Base-by-base conservation (phyloP, 768 basidiomycete genomes). In the Favolaschia claudopus region DNA sequence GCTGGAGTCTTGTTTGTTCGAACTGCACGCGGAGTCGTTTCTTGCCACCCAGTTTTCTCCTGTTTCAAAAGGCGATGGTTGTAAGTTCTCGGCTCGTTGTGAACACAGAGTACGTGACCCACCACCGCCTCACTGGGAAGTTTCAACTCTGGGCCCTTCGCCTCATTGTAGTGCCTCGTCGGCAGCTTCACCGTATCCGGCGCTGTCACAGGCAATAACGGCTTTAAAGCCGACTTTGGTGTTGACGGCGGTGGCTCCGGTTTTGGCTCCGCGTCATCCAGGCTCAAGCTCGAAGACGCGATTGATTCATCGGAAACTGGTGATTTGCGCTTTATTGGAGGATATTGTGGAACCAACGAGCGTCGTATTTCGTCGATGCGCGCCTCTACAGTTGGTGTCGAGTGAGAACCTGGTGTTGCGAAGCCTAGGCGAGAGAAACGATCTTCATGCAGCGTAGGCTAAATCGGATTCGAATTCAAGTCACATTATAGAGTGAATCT, bases 311-410 rank as follows among this genome's bases (percentile, higher is more conserved):
- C 1, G 65, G 42, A 13, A 56, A 56, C 31, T 59, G 51, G 7
- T 55, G 48, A 15, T 55, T 49, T n/a, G 40, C 33, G 7, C 59
- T 44, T 67, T 2, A 71, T 28, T 3, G 62, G 33, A 2, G 75
- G 76, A 42, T 74, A 76, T 8, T 65, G 46, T 0, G 76, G 69
- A 8, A 76, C 60, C 17, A 72, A 24, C 6, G 28, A 36, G 1
- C 54, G 55, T 17, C 76, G 71, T 7, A 76, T 72, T 20, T 70
- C 51, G 19, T 69, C 69, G 14, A 77, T 73, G 6, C 65, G 69
- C 4, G 53, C 48, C 36, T 73, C 71, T 1, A 76, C 27, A 0
- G 48, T 34, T 9, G 25, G 34, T 0, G 47, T 32, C 19, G 44
- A 36, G 12, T n/a, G n/a, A n/a, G n/a, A n/a, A n/a, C 58, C 56